These are phyloP conservation scores for Collariella sp. DNA, from an alignment of 495 filamentous ascomycete genomes.

Conservation along the genomic window DNA sequence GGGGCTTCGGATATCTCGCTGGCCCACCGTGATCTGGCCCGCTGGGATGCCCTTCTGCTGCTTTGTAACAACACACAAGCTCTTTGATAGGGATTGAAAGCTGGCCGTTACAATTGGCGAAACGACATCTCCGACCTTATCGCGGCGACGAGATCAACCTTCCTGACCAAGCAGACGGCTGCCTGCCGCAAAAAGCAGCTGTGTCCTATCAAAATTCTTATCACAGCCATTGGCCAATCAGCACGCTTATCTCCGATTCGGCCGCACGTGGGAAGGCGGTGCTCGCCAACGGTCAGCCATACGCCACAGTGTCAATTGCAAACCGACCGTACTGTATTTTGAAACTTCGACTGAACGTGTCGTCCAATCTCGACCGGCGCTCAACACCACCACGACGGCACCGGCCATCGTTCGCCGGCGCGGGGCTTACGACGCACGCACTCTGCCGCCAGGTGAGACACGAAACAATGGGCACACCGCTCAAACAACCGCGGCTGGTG, in stretches of 20 bases:
- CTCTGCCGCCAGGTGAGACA: too few relatives aligned
- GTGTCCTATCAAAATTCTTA: neutral
- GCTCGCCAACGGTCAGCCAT: neutral
- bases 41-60: neutral
- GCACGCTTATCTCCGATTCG: conserved; percentile 2
- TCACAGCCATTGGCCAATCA: conserved; percentile 7
- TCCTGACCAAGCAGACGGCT: neutral
- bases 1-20: neutral
- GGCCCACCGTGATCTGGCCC: neutral
- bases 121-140: neutral
- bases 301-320: neutral
- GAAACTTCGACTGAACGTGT: neutral
- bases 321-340: neutral
- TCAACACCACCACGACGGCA: neutral
- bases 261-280: conserved; percentile 3
- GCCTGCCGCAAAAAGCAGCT: neutral
- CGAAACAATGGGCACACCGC: too few relatives aligned
- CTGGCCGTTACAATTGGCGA: neutral
- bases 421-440: too few relatives aligned
- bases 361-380: neutral
- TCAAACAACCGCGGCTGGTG: neutral
- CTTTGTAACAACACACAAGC: neutral
- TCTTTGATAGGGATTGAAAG: neutral
- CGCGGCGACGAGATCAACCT: neutral
- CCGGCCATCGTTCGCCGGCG: neutral